Base-by-base conservation (phyloP, 306 rosid species). In the Cicer judaicum region DNA sequence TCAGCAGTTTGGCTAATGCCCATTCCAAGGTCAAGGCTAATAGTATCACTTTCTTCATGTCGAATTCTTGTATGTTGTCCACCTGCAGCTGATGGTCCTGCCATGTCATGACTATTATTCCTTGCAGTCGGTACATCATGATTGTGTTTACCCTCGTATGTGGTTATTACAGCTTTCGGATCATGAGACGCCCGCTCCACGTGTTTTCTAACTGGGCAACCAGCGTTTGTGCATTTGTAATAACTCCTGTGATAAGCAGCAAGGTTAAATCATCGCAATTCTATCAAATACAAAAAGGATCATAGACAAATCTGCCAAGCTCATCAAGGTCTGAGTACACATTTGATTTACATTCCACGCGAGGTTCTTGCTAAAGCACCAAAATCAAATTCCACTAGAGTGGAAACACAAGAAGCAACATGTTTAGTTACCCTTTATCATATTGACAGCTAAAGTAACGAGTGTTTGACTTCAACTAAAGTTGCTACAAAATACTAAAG, bases 171-270 rank as follows among this genome's bases (percentile, higher is more conserved):
- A 21, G 99, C 98, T 84, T 95, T 95, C 5, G 98, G 98, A 83
- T 95, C 96, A 77, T 95, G 97, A 38, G 98, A 95, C 67, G 99
- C 99, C 76, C 99, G 88, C 86, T 95, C 99, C 76, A 95, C 99
- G 7, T 95, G 99, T 77, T 95, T 95, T 66, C 99, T 84, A 63
- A 95, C 99, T 3, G 99, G 98, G 84, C 99, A 95, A 75, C 98
- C 99, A 7, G 88, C 87, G 63, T 92, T 92, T 13, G 99, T 95
- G 83, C 98, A 95, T 76, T 95, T 95, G 86, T 95, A 95, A 80
- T 95, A 95, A 78, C 99, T 95, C 97, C 99, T 95, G 77, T 76
- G 5, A 36, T 78, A 47, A 86, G 81, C 81, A 68, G 83, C 69
- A 72, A 67, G 72, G 41, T 40, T 43, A 65, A 63, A 61, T 43